Base-by-base conservation (phyloP, 1,284 basidiomycete species). In the Ustilago curta region DNA sequence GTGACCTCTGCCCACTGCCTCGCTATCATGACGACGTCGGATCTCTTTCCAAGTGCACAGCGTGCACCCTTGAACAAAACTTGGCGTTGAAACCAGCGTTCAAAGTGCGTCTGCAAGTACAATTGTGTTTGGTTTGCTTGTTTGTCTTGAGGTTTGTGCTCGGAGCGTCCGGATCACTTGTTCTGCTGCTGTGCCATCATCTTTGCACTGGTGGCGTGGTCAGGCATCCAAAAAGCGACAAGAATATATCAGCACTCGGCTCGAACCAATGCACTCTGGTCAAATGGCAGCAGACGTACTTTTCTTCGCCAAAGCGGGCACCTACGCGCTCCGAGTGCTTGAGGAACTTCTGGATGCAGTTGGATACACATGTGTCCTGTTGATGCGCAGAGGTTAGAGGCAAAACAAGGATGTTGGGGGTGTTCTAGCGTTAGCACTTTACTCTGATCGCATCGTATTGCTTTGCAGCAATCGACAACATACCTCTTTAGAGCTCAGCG, bases 291-390 rank as follows among this genome's bases (percentile, higher is more conserved):
- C 12, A 11, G 59, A 74, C 78, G 14, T 66, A 80, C 78, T 84
- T 84, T 70, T 84, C 82, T 59, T 84, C 83, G 21, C 79, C 73
- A 85, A 97, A 97, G 58, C 95, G 89, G 25, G 94, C 92, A 6
- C 94, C 94, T 2, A 97, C 92, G 61, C 95, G 89, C 86, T 98
- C 95, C 27, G 94, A 96, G 85, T 98, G 94, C 86, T 97, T 97
- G 83, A 98, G 88, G 88, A 97, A 98, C 87, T 98, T 99, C 87
- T 97, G 95, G 43, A 89, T 88, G 86, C 89, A 90, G 85, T 89
- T 89, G 64, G 87, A 85, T 23, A 89, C 87, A 82, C 89, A 90
- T 19, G 87, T 87, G 62, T 87, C 86, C 88, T 89, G 72, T 52
- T 32, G 27, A 7, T 27, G 27, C 19, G 27, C 12, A 9, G n/a